Evolutionary conservation across 2,329 filamentous ascomycete genomes (phyloP).

Genomic region (Exophiala aquamarina): DNA sequence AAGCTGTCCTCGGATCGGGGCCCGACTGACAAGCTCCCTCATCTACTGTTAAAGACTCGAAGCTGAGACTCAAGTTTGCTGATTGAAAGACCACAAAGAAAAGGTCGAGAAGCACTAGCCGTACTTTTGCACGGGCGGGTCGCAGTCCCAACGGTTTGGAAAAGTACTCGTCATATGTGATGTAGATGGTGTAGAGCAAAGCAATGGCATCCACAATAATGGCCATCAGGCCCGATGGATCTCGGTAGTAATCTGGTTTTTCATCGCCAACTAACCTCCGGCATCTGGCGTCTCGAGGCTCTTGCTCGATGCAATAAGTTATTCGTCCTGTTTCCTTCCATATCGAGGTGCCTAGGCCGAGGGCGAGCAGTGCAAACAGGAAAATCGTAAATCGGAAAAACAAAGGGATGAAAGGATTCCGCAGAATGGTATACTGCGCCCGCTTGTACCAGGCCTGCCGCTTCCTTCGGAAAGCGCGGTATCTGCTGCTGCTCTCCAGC

Average conservation of each 20-base stretch:
- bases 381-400: slow-evolving; percentile 80
- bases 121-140: slow-evolving; percentile 78
- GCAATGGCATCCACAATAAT: slow-evolving; percentile 87
- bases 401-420: slow-evolving; percentile 81
- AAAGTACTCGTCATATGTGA: slow-evolving; percentile 95
- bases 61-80: slow-evolving; percentile 85
- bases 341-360: slow-evolving; percentile 76
- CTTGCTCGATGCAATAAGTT: slow-evolving; percentile 25
- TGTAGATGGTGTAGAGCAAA: slow-evolving; percentile 85
- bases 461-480: slow-evolving; percentile 51
- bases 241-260: slow-evolving; percentile 49
- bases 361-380: slow-evolving; percentile 75
- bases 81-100: slow-evolving; percentile 98
- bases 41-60: slow-evolving; percentile 71
- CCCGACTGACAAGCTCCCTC: slow-evolving; percentile 58
- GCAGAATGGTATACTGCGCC: slow-evolving; percentile 68
- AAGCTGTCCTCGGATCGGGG: slow-evolving; percentile 35
- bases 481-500: slow-evolving; percentile 49
- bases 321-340: slow-evolving; percentile 57
- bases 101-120: slow-evolving; percentile 85
- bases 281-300: slow-evolving; percentile 16
- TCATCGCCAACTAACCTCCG: slow-evolving; percentile 12
- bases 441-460: slow-evolving; percentile 58
- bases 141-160: slow-evolving; percentile 88
- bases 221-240: slow-evolving; percentile 80